These are phyloP conservation scores for Venturia oleaginea DNA, from an alignment of 2,329 filamentous ascomycete genomes.

Conservation along the genomic window DNA sequence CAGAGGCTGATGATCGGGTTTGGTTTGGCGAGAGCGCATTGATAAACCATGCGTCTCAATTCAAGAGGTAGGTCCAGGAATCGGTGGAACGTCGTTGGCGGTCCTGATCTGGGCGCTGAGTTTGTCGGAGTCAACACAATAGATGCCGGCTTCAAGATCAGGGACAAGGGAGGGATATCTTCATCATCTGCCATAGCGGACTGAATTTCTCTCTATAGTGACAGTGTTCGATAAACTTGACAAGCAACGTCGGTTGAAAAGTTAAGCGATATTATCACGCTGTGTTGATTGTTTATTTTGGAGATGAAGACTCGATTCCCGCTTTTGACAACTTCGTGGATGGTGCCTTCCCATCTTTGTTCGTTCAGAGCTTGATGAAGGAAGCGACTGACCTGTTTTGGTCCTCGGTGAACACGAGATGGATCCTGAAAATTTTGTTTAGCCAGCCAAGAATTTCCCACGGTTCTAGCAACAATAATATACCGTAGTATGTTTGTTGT, in stretches of 20 bases:
- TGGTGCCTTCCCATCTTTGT: background rate
- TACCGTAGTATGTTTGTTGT: too few species aligned
- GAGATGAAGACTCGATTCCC: background rate
- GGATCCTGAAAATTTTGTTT: too few species aligned
- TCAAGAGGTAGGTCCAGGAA: background rate
- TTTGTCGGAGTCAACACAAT: background rate
- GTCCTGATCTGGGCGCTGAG: background rate
- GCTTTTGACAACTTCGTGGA: background rate
- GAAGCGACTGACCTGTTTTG: too few species aligned
- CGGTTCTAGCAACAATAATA: too few species aligned
- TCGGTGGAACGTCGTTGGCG: background rate
- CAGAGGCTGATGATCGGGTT: background rate
- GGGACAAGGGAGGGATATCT: background rate
- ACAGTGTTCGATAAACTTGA: background rate
- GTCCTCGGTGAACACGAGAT: too few species aligned
- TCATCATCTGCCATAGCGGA: background rate
- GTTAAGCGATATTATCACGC: background rate
- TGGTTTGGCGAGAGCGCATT: background rate
- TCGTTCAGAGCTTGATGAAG: too few species aligned
- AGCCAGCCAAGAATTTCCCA: too few species aligned
- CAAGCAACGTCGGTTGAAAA: background rate
- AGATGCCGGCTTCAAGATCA: background rate
- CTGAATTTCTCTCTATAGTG: background rate
- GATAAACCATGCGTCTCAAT: background rate
- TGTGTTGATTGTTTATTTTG: background rate